These are phyloP conservation scores for Alternaria gaisen DNA, from an alignment of 2,329 filamentous ascomycete species.

Conservation along the genomic window DNA sequence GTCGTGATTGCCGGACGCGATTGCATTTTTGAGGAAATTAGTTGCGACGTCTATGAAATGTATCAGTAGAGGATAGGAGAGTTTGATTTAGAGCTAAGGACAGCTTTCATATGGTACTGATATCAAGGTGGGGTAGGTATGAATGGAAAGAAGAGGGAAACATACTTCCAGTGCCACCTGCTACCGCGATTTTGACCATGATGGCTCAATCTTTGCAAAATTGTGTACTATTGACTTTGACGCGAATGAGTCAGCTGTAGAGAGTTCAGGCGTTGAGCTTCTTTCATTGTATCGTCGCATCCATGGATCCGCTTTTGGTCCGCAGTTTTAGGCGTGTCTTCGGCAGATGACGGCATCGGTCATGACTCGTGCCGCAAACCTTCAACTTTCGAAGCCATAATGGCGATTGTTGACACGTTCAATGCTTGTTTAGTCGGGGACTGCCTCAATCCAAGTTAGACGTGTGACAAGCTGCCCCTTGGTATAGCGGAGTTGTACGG, in stretches of 20 bases:
- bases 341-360: conserved; percentile 3
- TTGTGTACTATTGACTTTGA: no score
- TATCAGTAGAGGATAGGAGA: not conserved
- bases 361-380: conserved; percentile 8
- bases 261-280: not conserved
- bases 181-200: conserved; percentile 49
- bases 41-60: conserved; percentile 58
- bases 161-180: conserved; percentile 50
- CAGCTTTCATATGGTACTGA: not conserved
- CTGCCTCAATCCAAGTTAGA: not conserved
- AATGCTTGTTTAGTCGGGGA: not conserved
- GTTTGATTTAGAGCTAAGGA: not conserved
- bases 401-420: not conserved
- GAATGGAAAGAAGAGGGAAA: conserved; percentile 2
- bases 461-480: not conserved
- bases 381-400: not conserved
- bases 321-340: conserved; percentile 5
- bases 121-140: not conserved
- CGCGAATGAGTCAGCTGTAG: not conserved
- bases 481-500: not conserved
- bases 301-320: not conserved
- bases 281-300: not conserved
- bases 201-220: not conserved
- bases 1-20: conserved; percentile 61
- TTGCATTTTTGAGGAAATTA: conserved; percentile 62